phyloP scores from a whole-genome alignment of 768 basidiomycete species.

The Leccinellum rugosiceps region DNA sequence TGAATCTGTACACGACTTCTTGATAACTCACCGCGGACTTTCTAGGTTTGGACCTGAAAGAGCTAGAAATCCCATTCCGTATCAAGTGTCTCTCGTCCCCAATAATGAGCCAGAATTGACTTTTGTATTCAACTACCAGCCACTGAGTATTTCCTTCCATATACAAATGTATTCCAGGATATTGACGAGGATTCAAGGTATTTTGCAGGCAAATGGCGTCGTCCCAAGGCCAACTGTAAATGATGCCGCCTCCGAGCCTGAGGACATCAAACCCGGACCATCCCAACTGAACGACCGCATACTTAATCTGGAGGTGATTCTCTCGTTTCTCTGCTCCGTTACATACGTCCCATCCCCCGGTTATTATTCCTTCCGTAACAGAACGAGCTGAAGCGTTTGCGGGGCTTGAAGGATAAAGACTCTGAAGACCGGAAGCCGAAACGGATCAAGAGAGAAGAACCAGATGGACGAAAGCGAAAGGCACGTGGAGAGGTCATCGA shows the following conservation, averaged over 20 bases:
- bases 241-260: not conserved
- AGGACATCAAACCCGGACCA: not conserved
- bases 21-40: not conserved
- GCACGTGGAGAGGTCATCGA: conserved; percentile 12
- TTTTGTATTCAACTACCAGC: not conserved
- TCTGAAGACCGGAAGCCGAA: conserved; percentile 12
- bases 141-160: not conserved
- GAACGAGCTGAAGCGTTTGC: conserved; percentile 17
- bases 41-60: not conserved
- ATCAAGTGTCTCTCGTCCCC: not conserved
- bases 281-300: not conserved
- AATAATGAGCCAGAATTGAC: not conserved
- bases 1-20: not conserved
- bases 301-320: conserved; percentile 7
- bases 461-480: not conserved
- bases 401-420: not conserved
- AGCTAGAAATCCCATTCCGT: too few species aligned
- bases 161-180: not conserved
- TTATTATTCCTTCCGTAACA: not conserved
- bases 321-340: not conserved
- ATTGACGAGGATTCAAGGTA: not conserved
- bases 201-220: not conserved
- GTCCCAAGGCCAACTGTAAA: not conserved
- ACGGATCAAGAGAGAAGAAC: conserved; percentile 13
- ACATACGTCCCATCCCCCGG: not conserved